phyloP scores from a whole-genome alignment of 306 rosid genomes.

The Castanopsis chinensis region DNA sequence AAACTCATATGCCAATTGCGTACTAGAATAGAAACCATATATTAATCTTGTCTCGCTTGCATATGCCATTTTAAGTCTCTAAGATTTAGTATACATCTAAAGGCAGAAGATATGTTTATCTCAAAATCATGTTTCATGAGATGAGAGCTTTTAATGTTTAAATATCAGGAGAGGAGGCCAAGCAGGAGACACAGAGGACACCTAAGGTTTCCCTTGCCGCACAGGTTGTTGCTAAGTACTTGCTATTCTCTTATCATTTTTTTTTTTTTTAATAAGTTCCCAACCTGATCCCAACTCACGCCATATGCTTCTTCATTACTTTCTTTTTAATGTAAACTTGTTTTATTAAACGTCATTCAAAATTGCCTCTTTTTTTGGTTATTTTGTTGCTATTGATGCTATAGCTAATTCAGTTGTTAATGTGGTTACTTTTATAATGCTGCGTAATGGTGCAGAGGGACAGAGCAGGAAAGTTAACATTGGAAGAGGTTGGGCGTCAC shows the following conservation, averaged over 20 bases:
- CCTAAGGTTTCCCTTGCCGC: constrained; percentile 29
- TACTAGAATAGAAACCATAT: background rate
- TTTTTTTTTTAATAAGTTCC: no score
- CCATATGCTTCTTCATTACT: no score
- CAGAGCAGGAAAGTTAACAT: constrained; percentile 44
- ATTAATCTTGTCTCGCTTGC: background rate
- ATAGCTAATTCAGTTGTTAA: background rate
- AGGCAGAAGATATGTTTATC: background rate
- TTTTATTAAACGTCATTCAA: background rate
- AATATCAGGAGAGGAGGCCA: constrained; percentile 15
- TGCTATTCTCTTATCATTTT: background rate
- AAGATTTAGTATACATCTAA: no score
- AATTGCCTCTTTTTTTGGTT: background rate
- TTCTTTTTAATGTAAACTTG: background rate
- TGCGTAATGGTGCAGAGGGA: constrained; percentile 48
- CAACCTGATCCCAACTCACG: no score
- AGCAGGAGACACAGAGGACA: background rate
- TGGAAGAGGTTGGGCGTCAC: constrained; percentile 39
- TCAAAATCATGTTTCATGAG: background rate
- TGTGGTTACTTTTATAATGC: background rate
- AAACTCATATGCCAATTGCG: background rate
- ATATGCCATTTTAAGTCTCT: no score
- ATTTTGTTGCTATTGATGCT: background rate
- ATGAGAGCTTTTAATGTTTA: background rate
- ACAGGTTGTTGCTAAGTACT: constrained; percentile 45